A percentile compares a stretch with the other conserved stretches of the same genome.
Evolutionary conservation across 179 eudicot genomes (phyloP).

Genomic region (Gypsophila paniculata): DNA sequence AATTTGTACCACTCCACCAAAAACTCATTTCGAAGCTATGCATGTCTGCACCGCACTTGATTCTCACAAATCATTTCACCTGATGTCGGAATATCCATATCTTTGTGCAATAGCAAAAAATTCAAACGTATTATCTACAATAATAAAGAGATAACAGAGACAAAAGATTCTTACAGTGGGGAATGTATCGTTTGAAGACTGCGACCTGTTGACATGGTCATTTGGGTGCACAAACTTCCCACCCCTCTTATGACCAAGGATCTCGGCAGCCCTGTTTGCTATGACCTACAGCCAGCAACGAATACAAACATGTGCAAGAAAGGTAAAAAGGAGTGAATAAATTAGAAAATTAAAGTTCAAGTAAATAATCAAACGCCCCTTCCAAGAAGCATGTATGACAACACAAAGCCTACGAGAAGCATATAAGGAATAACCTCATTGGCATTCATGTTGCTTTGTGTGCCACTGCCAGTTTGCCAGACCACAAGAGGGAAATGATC

Average conservation of each 20-base stretch:
- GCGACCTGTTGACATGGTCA: slow-evolving; percentile 97
- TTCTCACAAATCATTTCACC: neutral
- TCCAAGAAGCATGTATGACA: neutral
- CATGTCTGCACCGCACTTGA: neutral
- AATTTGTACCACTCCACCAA: neutral
- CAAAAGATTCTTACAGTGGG: slow-evolving; percentile 67
- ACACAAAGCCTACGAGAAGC: slow-evolving; percentile 8
- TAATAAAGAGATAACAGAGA: neutral
- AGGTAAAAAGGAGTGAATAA: neutral
- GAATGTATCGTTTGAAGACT: slow-evolving; percentile 96
- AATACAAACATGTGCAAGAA: neutral
- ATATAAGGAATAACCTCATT: slow-evolving; percentile 63
- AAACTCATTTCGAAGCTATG: neutral
- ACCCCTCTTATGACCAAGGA: slow-evolving; percentile 93
- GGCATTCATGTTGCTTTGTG: slow-evolving; percentile 99
- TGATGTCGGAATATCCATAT: neutral
- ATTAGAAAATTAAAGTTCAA: neutral
- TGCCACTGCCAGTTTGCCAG: slow-evolving; percentile 99
- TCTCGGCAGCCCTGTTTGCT: slow-evolving; percentile 98
- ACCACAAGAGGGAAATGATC: slow-evolving; percentile 94
- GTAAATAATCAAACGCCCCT: neutral
- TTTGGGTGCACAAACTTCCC: slow-evolving; percentile 95
- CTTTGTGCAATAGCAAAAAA: neutral
- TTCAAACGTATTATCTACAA: neutral
- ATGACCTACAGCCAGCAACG: slow-evolving; percentile 54